A percentile compares a stretch with the other conserved stretches of the same genome.
Conservation (phyloP, 148 eudicot genomes). For the Limonium bicolor region DNA sequence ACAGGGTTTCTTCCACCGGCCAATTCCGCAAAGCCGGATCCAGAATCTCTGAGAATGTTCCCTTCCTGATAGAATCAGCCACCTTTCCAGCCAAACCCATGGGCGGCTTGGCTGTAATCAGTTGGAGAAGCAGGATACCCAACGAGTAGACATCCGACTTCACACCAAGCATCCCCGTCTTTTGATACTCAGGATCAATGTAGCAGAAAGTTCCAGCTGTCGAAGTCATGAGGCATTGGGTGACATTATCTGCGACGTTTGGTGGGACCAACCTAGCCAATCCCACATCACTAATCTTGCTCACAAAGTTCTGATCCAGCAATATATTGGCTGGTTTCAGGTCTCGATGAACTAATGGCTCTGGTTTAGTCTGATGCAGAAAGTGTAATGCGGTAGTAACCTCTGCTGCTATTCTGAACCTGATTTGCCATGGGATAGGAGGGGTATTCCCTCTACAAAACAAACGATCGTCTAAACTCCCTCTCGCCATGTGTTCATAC, state of each 20-base stretch:
- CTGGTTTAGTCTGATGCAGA: slow-evolving; percentile 18
- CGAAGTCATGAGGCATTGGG: slow-evolving; percentile 15
- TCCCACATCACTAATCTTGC: slow-evolving; percentile 11
- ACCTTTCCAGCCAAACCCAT: slow-evolving; percentile 14
- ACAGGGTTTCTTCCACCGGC: slow-evolving; percentile 12
- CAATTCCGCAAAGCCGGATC: slow-evolving; percentile 10
- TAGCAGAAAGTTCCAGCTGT: slow-evolving; percentile 16
- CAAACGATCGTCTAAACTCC: slow-evolving; percentile 14
- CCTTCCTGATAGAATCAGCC: slow-evolving; percentile 7
- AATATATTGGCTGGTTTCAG: slow-evolving; percentile 14
- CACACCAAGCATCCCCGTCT: slow-evolving; percentile 14
- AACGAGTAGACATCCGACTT: slow-evolving; percentile 15
- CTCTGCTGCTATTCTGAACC: slow-evolving; percentile 16
- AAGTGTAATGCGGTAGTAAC: slow-evolving; percentile 9
- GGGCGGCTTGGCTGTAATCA: slow-evolving; percentile 14
- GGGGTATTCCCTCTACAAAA: slow-evolving; percentile 9
- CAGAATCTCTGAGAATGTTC: slow-evolving; percentile 7
- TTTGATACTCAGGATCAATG: slow-evolving; percentile 18
- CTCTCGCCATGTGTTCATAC: slow-evolving; percentile 11
- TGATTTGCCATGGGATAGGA: slow-evolving; percentile 7
- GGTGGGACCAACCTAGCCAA: slow-evolving; percentile 14
- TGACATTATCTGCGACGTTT: slow-evolving; percentile 11
- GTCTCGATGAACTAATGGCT: slow-evolving; percentile 19
- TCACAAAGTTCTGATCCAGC: slow-evolving; percentile 10
- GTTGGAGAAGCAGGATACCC: slow-evolving; percentile 11